Base-by-base conservation (phyloP, 768 basidiomycete genomes). In the Kwoniella dejecticola region DNA sequence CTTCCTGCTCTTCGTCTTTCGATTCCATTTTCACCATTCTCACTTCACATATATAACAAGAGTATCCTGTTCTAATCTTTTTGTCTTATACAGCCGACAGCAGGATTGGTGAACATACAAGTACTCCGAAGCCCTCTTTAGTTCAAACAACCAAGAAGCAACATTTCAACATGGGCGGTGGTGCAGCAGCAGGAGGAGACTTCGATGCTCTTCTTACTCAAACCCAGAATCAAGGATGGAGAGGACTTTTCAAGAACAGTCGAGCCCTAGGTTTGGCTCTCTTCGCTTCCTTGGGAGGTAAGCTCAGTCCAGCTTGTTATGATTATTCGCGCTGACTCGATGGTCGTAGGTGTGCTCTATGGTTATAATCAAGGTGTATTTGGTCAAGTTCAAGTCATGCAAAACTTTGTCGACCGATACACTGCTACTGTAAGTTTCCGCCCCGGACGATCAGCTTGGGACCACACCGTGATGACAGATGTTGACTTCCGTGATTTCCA, bases 211-310 rank as follows among this genome's bases (percentile, higher is more conserved):
- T 75, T 17, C 52, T 71, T 23, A 63, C 63, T 30, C 29, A 85
- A 52, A 82, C 80, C 67, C 81, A 82, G 13, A 81, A 89, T 40
- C 83, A 83, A 57, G 88, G 88, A 46, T 78, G 83, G 69, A 87
- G 86, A 48, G 88, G 88, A 75, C 46, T 68, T 17, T 52, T 67
- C 44, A 31, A 63, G 57, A 91, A 91, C 74, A 81, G 84, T 46
- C 83, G 81, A 66, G 80, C 88, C 26, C 86, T 89, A 59, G 80
- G 83, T 26, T 85, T 89, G 53, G 85, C 89, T 13, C 83, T 88
- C 19, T 91, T 90, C 69, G 89, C 89, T 2, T 89, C 88, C 13
- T 81, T 90, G 21, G 89, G 89, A 74, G 88, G 56, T 56, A 13
- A 31, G 54, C 46, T 7, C 13, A 11, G 17, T 12, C 2, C 5